Percentiles rank a stretch among this genome's conserved stretches.
Conservation (phyloP, 2,329 filamentous ascomycete genomes). For the Seiridium cupressi region DNA sequence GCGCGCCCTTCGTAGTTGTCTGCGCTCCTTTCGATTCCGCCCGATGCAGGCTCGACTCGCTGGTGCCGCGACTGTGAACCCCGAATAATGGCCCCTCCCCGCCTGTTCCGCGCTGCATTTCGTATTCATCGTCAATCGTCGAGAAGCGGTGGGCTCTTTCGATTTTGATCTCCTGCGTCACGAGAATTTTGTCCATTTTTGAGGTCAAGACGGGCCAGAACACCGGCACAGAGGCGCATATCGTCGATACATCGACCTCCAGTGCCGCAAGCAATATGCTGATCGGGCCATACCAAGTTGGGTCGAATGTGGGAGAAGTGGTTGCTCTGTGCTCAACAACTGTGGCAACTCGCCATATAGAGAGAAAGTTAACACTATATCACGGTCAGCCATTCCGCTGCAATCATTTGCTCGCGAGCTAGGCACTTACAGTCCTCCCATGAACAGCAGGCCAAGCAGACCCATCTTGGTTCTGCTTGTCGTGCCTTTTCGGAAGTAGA, state of each 20-base stretch:
- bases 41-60: constrained; percentile 4
- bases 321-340: constrained; percentile 24
- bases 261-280: constrained; percentile 18
- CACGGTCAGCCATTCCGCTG: no score
- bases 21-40: neutral
- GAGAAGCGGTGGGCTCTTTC: constrained; percentile 15
- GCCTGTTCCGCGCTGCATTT: constrained; percentile 4
- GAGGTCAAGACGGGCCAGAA: constrained; percentile 30
- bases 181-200: constrained; percentile 28
- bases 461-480: constrained; percentile 13
- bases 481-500: constrained; percentile 15
- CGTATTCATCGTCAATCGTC: constrained; percentile 11
- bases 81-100: neutral
- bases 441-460: constrained; percentile 13
- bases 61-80: constrained; percentile 5
- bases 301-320: constrained; percentile 29
- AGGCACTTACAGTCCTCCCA: constrained; percentile 16
- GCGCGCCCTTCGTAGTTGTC: neutral
- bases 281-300: constrained; percentile 27
- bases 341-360: constrained; percentile 26
- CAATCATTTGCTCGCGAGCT: no score
- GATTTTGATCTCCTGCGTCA: constrained; percentile 32
- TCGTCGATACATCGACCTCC: constrained; percentile 18
- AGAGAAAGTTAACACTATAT: constrained; percentile 18
- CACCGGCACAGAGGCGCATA: constrained; percentile 29